These are phyloP conservation scores for Cladosporium velox DNA, from an alignment of 2,329 filamentous ascomycete genomes.

Conservation along the genomic window DNA sequence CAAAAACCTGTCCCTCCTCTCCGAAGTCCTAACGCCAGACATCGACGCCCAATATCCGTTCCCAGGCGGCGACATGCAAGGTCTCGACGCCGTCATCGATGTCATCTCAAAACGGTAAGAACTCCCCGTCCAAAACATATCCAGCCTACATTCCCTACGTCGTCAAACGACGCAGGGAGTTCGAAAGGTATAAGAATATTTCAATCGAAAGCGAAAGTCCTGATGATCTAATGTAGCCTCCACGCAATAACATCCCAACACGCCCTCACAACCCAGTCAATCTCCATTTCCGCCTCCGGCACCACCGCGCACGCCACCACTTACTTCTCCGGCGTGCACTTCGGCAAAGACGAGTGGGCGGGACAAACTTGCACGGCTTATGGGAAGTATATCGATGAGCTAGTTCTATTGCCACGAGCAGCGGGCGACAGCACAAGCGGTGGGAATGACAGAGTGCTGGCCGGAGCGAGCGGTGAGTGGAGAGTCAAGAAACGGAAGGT, in stretches of 20 bases:
- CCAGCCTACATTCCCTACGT: no score
- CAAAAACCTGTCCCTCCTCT: slow-evolving; percentile 43
- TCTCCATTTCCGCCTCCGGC: slow-evolving; percentile 37
- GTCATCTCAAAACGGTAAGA: slow-evolving; percentile 34
- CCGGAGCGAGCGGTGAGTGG: slow-evolving; percentile 45
- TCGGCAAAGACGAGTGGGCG: slow-evolving; percentile 43
- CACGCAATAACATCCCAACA: slow-evolving; percentile 46
- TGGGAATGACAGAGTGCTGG: slow-evolving; percentile 1
- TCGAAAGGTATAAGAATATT: no score
- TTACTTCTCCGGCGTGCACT: slow-evolving; percentile 47
- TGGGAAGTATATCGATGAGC: slow-evolving; percentile 44
- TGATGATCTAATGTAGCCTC: slow-evolving; percentile 25
- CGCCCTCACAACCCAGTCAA: slow-evolving; percentile 46
- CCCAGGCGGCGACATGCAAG: slow-evolving; percentile 19
- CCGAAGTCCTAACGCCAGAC: slow-evolving; percentile 44
- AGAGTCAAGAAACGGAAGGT: slow-evolving; percentile 41
- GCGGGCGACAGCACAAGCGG: no score
- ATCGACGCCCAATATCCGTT: slow-evolving; percentile 46
- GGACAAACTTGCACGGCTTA: slow-evolving; percentile 43
- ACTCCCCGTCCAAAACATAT: no score
- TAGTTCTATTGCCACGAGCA: slow-evolving; percentile 31
- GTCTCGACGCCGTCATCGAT: slow-evolving; percentile 5
- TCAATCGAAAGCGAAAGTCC: no score
- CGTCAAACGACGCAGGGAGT: neutral
- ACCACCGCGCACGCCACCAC: slow-evolving; percentile 41